phyloP scores from a whole-genome alignment of 257 asterid species.

The Solanum pennellii region DNA sequence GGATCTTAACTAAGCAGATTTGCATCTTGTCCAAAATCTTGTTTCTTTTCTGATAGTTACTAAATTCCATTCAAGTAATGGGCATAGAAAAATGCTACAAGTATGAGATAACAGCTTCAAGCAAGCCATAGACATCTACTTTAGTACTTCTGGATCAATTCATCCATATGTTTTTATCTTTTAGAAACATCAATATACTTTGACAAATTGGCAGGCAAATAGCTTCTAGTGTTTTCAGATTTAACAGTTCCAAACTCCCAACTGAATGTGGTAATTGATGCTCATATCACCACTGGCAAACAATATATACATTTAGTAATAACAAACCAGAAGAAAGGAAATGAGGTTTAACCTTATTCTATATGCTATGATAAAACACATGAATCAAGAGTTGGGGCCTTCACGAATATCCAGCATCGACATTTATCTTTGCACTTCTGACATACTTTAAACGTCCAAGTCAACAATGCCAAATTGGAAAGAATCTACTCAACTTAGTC shows the following conservation, averaged over 20 bases:
- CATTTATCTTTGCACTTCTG: neutral
- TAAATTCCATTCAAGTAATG: neutral
- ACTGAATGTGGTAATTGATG: neutral
- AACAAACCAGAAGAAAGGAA: neutral
- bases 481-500: neutral
- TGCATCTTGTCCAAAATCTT: neutral
- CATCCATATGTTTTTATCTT: neutral
- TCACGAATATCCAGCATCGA: neutral
- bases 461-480: neutral
- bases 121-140: neutral
- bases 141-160: neutral
- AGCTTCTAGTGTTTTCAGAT: neutral
- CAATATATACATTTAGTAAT: neutral
- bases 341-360: neutral
- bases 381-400: neutral
- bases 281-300: neutral
- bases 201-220: neutral
- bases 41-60: neutral
- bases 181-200: neutral
- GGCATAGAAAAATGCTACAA: neutral
- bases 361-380: neutral
- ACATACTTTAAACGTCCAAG: neutral
- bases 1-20: neutral
- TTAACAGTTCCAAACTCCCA: neutral
- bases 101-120: neutral